phyloP scores from a whole-genome alignment of 805 yeast genomes.

The Tetrapisispora iriomotensis region DNA sequence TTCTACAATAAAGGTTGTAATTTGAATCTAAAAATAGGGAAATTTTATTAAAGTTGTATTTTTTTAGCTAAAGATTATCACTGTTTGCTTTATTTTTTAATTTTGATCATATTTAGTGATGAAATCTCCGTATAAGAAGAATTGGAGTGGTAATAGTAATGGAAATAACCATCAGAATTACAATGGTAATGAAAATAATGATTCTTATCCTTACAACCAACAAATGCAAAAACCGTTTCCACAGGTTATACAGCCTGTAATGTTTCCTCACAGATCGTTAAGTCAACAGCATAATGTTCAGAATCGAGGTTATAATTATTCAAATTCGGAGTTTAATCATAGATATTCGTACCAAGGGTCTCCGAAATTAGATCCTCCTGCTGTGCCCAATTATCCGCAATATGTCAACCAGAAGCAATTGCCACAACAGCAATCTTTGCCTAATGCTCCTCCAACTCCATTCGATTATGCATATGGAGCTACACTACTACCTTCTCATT shows the following conservation, averaged over 20 bases:
- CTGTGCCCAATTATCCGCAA: neutral
- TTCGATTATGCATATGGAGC: slow-evolving; percentile 51
- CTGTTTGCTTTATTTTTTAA: too few relatives aligned
- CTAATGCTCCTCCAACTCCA: slow-evolving; percentile 40
- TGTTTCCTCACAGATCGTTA: neutral
- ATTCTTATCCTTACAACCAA: neutral
- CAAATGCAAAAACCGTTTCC: neutral
- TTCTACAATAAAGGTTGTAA: too few relatives aligned
- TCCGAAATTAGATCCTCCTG: neutral
- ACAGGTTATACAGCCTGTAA: neutral
- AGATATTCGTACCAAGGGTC: neutral
- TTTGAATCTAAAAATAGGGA: too few relatives aligned
- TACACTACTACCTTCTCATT: slow-evolving; percentile 53
- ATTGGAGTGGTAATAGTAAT: neutral
- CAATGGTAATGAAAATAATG: neutral
- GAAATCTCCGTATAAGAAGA: neutral
- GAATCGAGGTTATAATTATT: neutral
- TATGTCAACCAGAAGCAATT: neutral
- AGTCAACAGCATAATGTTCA: neutral
- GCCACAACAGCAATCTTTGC: slow-evolving; percentile 1
- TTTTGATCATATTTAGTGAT: neutral
- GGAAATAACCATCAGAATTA: neutral
- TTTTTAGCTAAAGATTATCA: too few relatives aligned
- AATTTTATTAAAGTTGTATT: too few relatives aligned
- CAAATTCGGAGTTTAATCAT: neutral